Percentiles rank a stretch among this genome's conserved stretches.
Conservation (phyloP, 2,329 filamentous ascomycete genomes). For the Capronia americana region DNA sequence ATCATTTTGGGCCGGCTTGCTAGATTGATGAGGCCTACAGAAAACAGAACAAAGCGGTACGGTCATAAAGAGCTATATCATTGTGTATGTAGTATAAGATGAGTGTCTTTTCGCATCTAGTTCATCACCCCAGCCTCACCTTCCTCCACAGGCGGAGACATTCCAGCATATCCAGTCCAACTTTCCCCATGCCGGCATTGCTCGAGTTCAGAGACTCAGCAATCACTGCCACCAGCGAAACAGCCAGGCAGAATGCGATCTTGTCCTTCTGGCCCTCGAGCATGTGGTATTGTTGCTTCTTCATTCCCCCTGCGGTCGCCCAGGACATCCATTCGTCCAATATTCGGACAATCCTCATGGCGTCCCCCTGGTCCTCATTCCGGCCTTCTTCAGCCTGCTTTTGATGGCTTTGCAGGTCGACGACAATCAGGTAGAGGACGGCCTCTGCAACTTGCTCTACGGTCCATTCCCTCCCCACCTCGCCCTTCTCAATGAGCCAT, state of each 20-base stretch:
- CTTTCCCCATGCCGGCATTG: conserved; percentile 28
- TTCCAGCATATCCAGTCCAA: conserved; percentile 43
- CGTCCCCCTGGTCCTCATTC: conserved; percentile 27
- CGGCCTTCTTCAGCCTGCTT: not conserved
- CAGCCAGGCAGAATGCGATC: conserved; percentile 42
- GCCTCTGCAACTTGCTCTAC: conserved; percentile 39
- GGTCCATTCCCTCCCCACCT: conserved; percentile 40
- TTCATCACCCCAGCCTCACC: conserved; percentile 40
- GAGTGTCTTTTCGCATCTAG: not conserved
- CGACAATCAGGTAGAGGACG: conserved; percentile 42
- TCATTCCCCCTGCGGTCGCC: conserved; percentile 41
- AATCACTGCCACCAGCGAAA: conserved; percentile 40
- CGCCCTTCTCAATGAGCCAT: conserved; percentile 39
- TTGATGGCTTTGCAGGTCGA: conserved; percentile 31
- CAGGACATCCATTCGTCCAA: conserved; percentile 43
- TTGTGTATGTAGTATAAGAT: too few species aligned
- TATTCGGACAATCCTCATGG: conserved; percentile 38
- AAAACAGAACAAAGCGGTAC: too few species aligned
- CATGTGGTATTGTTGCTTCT: conserved; percentile 39
- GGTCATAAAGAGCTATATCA: too few species aligned
- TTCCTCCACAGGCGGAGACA: conserved; percentile 44
- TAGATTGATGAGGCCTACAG: too few species aligned
- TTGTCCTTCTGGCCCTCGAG: conserved; percentile 38
- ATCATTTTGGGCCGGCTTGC: not conserved
- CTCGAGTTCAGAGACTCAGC: conserved; percentile 31